These are phyloP conservation scores for Epichloe uncinata DNA, from an alignment of 2,329 filamentous ascomycete genomes.

Conservation along the genomic window DNA sequence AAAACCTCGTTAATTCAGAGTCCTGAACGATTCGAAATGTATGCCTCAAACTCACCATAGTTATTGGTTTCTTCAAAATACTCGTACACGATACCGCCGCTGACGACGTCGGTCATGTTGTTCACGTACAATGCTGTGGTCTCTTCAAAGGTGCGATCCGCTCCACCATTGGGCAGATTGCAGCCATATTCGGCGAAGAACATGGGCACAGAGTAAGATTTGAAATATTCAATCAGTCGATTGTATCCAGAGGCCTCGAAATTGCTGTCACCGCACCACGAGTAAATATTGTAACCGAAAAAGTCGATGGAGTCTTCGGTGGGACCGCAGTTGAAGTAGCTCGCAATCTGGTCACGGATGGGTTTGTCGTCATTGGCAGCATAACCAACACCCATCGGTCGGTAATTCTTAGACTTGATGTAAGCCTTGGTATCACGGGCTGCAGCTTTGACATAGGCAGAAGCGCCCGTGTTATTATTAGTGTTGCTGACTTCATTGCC, in stretches of 20 bases:
- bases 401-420: conserved; percentile 67
- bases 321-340: conserved; percentile 87
- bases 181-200: conserved; percentile 99
- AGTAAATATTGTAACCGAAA: conserved; percentile 99
- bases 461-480: conserved; percentile 75
- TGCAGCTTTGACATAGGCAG: conserved; percentile 93
- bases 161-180: conserved; percentile 52
- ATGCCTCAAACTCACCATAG: conserved; percentile 46
- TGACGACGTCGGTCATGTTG: conserved; percentile 79
- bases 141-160: conserved; percentile 71
- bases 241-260: conserved; percentile 69
- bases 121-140: conserved; percentile 65
- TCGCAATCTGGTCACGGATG: conserved; percentile 68
- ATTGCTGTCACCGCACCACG: conserved; percentile 84
- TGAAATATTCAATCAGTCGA: conserved; percentile 73
- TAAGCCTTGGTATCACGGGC: conserved; percentile 93
- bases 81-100: conserved; percentile 97
- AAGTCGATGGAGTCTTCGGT: conserved; percentile 66
- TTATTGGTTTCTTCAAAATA: conserved; percentile 88
- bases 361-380: conserved; percentile 85
- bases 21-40: too few species aligned
- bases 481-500: conserved; percentile 95
- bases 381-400: conserved; percentile 81
- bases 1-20: too few species aligned
- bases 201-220: conserved; percentile 77